Base-by-base conservation (phyloP, 768 basidiomycete genomes). In the Psilocybe tampanensis region DNA sequence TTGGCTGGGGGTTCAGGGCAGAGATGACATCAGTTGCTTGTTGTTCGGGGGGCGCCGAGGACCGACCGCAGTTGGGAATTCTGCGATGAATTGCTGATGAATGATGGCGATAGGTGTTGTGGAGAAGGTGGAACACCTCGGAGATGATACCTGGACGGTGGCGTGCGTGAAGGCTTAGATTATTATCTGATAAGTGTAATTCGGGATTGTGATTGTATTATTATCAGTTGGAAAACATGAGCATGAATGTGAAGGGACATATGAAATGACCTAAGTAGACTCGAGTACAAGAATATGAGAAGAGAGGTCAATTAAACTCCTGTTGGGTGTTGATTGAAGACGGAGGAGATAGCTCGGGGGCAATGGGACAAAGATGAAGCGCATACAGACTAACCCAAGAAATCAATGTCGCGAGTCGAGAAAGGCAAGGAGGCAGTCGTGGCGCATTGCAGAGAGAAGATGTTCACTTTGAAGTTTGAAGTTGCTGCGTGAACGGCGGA, bases 131-230 rank as follows among this genome's bases (percentile, higher is more conserved):
- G 36, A 39, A 39, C 36, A n/a, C n/a, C 47, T 48, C 17, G 47
- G 47, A 19, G 19, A 29, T 17, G 43, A 44, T 3, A n/a, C n/a
- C n/a, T n/a, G n/a, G n/a, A n/a, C n/a, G n/a, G n/a, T 9, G 43
- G 11, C 7, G 22, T 22, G 19, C 43, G 12, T 44, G 18, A 19
- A 4, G 5, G n/a, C 22, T 24, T 44, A 21, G 18, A 19, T 26
- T 32, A 48, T 48, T 48, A 48, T 48, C 47, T 48, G 47, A 48
- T 48, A 48, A 48, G 47, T 48, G 36, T n/a, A 33, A 32, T 17
- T 48, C 5, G 22, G 15, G 19, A 15, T 17, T 45, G 13, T 45
- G 17, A 26, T 48, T 32, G 23, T 23, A 21, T 12, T 45, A n/a
- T 15, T 33, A 29, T 47, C 2, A 13, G 7, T 47, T 13, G 13